Evolutionary conservation across 2,329 filamentous ascomycete species (phyloP), one percentile per base, ranked within the genome.

Genomic region (Aureobasidium sp.): DNA sequence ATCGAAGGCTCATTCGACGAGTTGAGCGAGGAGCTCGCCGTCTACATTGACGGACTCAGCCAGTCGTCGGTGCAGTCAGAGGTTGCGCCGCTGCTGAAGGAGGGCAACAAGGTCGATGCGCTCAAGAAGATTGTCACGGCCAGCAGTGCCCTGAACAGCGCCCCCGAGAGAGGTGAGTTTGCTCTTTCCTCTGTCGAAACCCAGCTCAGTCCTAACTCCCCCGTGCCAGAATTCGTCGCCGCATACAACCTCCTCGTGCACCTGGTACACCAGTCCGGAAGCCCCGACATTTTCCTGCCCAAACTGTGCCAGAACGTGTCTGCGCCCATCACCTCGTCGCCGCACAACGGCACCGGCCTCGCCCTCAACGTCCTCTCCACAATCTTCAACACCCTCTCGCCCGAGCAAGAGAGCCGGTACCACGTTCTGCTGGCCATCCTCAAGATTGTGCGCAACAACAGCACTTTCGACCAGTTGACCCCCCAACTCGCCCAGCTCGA

Each of bases 201-300:
- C 4, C 4, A 24, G 12, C 3, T 9, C 31, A 19, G 11, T 35
- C 12, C 44, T 59, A 22, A 59, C 11, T 6, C 33, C 17, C n/a
- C n/a, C 24, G 15, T 22, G 4, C 29, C 71, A 86, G 93, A 97
- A 77, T 94, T 97, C 75, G 92, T 91, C 64, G 88, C 93, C 63
- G 91, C 93, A 64, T 97, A 97, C 80, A 97, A 99, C 79, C 88
- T 97, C 69, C 87, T 99, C 75, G 87, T 97, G 72, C 90, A 97
- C 80, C 87, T 99, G 64, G 85, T 96, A 68, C 83, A 91, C 70
- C 90, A 96, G 78, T 90, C 91, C 64, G 85, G 89, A 70, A 90
- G 92, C 69, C 84, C 89, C 68, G 88, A 91, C 76, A 90, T 89
- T 77, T 89, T 94, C 79, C 86, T 99, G 67, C 89, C 90, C 63